phyloP scores from a whole-genome alignment of 2,329 filamentous ascomycete species.

The Arthrobotrys megalospora region DNA sequence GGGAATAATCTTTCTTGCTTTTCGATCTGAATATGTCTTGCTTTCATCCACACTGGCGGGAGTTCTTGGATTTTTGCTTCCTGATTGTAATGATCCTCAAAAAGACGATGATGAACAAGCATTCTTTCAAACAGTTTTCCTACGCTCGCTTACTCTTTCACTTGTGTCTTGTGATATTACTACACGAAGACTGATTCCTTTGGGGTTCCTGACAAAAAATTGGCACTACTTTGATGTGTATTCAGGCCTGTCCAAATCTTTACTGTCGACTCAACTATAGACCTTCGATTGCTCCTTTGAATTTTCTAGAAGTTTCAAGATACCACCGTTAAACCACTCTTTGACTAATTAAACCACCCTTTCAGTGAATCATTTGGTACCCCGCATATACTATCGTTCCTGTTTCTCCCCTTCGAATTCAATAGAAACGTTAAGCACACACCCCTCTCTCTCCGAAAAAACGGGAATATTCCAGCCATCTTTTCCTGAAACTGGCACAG shows the following conservation, averaged over 20 bases:
- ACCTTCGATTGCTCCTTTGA: background rate
- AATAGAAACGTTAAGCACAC: background rate
- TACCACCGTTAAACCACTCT: slow-evolving; percentile 3
- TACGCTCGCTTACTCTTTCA: background rate
- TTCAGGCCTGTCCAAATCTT: background rate
- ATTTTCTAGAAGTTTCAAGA: background rate
- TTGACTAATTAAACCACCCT: background rate
- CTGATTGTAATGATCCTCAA: slow-evolving; percentile 48
- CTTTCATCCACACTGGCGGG: slow-evolving; percentile 34
- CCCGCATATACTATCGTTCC: slow-evolving; percentile 1
- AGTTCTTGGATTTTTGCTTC: slow-evolving; percentile 41
- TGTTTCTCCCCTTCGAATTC: background rate
- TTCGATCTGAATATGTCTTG: slow-evolving; percentile 30
- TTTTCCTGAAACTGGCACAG: slow-evolving; percentile 13
- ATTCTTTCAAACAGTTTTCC: slow-evolving; percentile 9
- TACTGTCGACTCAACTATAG: background rate
- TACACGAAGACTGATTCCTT: slow-evolving; percentile 3
- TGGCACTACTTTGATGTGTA: background rate
- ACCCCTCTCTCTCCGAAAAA: background rate
- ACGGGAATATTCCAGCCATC: background rate
- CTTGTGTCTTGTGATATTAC: slow-evolving; percentile 2
- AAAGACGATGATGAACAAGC: slow-evolving; percentile 36
- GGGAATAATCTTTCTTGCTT: slow-evolving; percentile 2
- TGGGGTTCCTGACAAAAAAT: background rate
- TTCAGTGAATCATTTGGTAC: slow-evolving; percentile 8